Conservation (phyloP, 1,284 basidiomycete species). For the Waitea zeae region DNA sequence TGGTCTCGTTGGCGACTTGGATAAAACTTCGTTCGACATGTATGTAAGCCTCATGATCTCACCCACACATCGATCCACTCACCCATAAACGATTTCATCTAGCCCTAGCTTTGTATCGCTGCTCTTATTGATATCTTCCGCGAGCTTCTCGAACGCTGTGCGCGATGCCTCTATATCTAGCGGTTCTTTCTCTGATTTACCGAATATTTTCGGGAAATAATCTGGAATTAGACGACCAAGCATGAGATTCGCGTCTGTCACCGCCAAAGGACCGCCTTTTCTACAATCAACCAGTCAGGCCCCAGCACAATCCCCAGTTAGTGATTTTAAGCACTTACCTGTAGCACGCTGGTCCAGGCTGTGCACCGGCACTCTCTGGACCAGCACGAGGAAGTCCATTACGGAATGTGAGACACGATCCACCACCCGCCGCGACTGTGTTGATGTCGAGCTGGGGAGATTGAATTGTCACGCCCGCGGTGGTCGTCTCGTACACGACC, state of each 20-base stretch:
- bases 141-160: slow-evolving; percentile 46
- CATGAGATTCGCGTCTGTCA: slow-evolving; percentile 78
- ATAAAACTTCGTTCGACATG: slow-evolving; percentile 42
- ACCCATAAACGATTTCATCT: slow-evolving; percentile 86
- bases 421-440: slow-evolving; percentile 79
- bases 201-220: slow-evolving; percentile 81
- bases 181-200: slow-evolving; percentile 68
- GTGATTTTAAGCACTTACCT: no score
- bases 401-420: slow-evolving; percentile 64
- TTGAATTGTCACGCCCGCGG: slow-evolving; percentile 81
- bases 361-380: slow-evolving; percentile 70
- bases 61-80: slow-evolving; percentile 9
- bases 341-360: slow-evolving; percentile 76
- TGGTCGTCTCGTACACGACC: slow-evolving; percentile 80
- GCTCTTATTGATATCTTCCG: slow-evolving; percentile 48
- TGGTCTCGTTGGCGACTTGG: slow-evolving; percentile 87
- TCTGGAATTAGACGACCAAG: slow-evolving; percentile 72
- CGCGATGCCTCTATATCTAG: slow-evolving; percentile 57
- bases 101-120: slow-evolving; percentile 39
- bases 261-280: slow-evolving; percentile 71
- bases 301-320: no score
- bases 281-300: slow-evolving; percentile 21
- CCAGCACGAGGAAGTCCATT: slow-evolving; percentile 77
- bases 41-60: neutral
- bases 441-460: slow-evolving; percentile 81